Conservation (phyloP, 2,329 filamentous ascomycete species). For the Colletotrichum brevisporum region DNA sequence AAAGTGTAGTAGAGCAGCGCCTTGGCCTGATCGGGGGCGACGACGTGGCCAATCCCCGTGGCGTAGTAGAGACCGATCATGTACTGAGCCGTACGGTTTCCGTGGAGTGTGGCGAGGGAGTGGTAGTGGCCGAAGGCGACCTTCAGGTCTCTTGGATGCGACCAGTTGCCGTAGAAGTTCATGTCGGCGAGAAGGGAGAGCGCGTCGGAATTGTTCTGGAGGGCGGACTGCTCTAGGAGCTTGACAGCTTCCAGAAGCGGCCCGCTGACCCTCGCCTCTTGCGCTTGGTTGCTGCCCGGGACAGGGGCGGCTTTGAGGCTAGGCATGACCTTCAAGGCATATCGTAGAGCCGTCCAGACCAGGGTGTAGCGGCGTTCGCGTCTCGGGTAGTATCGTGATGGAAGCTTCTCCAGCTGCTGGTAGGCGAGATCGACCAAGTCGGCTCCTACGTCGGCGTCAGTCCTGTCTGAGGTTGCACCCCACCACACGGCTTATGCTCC, state of each 20-base stretch:
- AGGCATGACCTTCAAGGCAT: constrained; percentile 64
- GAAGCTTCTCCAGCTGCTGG: constrained; percentile 64
- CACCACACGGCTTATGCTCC: neutral
- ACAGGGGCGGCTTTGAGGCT: constrained; percentile 64
- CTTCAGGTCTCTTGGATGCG: constrained; percentile 85
- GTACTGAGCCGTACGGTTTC: constrained; percentile 93
- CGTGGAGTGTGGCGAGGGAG: constrained; percentile 79
- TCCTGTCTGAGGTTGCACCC: constrained; percentile 6
- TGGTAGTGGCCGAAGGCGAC: constrained; percentile 87
- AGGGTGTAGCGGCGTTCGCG: constrained; percentile 60
- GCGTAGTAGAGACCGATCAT: constrained; percentile 98
- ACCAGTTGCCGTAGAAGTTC: constrained; percentile 97
- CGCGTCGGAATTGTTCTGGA: constrained; percentile 81
- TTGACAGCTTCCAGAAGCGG: constrained; percentile 65
- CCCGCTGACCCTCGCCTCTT: constrained; percentile 54
- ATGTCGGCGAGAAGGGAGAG: constrained; percentile 92
- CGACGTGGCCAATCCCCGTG: constrained; percentile 86
- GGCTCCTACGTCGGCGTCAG: constrained; percentile 55
- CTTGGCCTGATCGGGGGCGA: constrained; percentile 89
- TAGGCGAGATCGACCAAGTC: constrained; percentile 68
- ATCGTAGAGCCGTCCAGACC: constrained; percentile 59
- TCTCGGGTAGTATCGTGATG: constrained; percentile 59
- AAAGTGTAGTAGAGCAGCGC: constrained; percentile 95
- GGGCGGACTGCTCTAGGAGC: constrained; percentile 66
- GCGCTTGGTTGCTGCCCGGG: constrained; percentile 50